phyloP scores from a whole-genome alignment of 1,284 basidiomycete species.

The Tilletiopsis washingtonensis region DNA sequence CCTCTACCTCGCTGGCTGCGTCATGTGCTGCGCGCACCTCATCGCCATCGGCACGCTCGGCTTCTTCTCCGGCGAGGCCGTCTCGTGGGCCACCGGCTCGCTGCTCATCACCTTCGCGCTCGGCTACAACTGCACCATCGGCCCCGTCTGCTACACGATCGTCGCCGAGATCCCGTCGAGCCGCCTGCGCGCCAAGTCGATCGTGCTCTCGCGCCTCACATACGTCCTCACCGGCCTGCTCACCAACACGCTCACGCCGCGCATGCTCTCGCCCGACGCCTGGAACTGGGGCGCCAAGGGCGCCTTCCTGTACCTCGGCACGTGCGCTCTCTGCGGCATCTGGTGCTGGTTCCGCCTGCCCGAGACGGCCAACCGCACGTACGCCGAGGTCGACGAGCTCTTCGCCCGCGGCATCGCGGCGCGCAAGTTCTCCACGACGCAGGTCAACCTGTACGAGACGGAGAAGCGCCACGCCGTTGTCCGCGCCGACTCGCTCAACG shows the following conservation, averaged over 20 bases:
- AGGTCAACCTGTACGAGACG: slow-evolving; percentile 42
- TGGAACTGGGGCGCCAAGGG: slow-evolving; percentile 34
- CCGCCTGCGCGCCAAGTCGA: slow-evolving; percentile 38
- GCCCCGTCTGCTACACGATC: slow-evolving; percentile 31
- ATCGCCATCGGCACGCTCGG: slow-evolving; percentile 9
- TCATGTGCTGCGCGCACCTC: background rate
- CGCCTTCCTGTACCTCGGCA: slow-evolving; percentile 49
- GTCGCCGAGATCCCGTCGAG: slow-evolving; percentile 45
- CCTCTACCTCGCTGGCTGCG: slow-evolving; percentile 5
- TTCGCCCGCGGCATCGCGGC: slow-evolving; percentile 46
- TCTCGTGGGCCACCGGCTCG: slow-evolving; percentile 32
- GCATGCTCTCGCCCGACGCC: slow-evolving; percentile 21
- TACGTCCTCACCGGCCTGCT: slow-evolving; percentile 43
- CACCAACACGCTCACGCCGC: slow-evolving; percentile 31
- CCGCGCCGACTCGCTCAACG: too few species aligned
- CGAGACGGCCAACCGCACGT: slow-evolving; percentile 49
- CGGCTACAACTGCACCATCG: slow-evolving; percentile 35
- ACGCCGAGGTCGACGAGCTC: slow-evolving; percentile 50
- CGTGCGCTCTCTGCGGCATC: slow-evolving; percentile 47
- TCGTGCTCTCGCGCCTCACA: slow-evolving; percentile 39
- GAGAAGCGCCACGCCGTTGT: too few species aligned
- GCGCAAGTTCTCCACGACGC: slow-evolving; percentile 46
- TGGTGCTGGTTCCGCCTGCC: slow-evolving; percentile 47
- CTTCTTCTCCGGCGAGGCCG: slow-evolving; percentile 12
- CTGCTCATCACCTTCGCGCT: slow-evolving; percentile 17